phyloP scores from a whole-genome alignment of 2,329 filamentous ascomycete genomes.

The Pseudogymnoascus sp. region DNA sequence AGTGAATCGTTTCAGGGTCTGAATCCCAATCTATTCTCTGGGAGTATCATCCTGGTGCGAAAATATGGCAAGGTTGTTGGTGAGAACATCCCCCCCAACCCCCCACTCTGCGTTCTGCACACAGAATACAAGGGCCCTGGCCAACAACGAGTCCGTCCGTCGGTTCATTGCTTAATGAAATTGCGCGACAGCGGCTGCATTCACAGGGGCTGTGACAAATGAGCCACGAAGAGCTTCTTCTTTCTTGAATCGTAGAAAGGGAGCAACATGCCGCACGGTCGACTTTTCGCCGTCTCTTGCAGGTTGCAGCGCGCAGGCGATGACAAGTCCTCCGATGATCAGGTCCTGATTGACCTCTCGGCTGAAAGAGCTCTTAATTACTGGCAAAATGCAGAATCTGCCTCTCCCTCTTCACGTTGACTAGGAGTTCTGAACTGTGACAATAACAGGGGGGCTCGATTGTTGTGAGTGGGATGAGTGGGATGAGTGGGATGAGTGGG shows the following conservation, averaged over 20 bases:
- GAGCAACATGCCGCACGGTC: background rate
- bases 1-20: background rate
- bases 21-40: background rate
- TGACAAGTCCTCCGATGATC: background rate
- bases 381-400: background rate
- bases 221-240: background rate
- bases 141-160: background rate
- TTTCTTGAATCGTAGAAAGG: background rate
- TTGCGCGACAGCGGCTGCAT: background rate
- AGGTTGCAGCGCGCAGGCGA: background rate
- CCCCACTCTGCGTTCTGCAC: background rate
- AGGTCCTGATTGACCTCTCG: background rate
- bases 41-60: background rate
- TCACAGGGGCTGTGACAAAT: background rate
- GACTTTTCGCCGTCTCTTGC: background rate
- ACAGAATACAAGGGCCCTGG: background rate
- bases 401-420: background rate
- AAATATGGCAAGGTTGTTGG: background rate
- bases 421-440: background rate
- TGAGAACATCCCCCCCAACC: background rate
- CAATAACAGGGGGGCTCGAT: background rate
- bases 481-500: background rate
- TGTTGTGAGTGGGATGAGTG: background rate
- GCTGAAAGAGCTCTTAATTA: background rate
- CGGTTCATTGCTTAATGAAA: background rate